A percentile compares a stretch with the other conserved stretches of the same genome.
phyloP scores from a whole-genome alignment of 164 flowering plant genomes.

The Buxus sempervirens region DNA sequence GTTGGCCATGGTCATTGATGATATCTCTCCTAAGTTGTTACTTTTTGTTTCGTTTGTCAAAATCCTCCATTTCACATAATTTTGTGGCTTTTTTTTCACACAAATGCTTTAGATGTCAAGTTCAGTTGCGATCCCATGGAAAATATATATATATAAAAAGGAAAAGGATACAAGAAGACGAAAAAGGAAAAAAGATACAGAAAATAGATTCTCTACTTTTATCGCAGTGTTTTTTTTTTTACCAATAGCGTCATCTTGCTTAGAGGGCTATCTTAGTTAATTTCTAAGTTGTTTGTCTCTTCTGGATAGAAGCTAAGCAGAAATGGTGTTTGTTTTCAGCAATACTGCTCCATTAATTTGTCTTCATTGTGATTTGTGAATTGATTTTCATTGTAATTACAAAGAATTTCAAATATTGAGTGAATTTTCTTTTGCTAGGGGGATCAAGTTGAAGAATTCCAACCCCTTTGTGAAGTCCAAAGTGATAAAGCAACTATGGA shows the following conservation, averaged over 20 bases:
- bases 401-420: background rate
- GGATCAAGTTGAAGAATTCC: slow-evolving; percentile 85
- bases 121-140: too few relatives aligned
- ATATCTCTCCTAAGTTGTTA: background rate
- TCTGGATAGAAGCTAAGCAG: background rate
- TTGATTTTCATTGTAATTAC: background rate
- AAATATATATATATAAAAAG: too few relatives aligned
- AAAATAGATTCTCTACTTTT: too few relatives aligned
- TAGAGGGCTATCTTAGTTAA: too few relatives aligned
- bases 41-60: background rate
- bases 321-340: too few relatives aligned
- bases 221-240: background rate
- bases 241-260: too few relatives aligned
- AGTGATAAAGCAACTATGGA: slow-evolving; percentile 99
- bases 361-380: background rate
- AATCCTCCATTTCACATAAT: background rate
- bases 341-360: background rate
- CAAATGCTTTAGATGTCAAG: background rate
- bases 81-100: background rate
- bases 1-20: background rate
- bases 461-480: slow-evolving; percentile 96
- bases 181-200: too few relatives aligned
- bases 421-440: slow-evolving; percentile 49
- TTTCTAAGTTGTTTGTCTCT: too few relatives aligned
- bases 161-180: too few relatives aligned